Evolutionary conservation across 1,284 basidiomycete species (phyloP), one percentile per base, ranked within the genome.

Genomic region (Cerrena zonata): DNA sequence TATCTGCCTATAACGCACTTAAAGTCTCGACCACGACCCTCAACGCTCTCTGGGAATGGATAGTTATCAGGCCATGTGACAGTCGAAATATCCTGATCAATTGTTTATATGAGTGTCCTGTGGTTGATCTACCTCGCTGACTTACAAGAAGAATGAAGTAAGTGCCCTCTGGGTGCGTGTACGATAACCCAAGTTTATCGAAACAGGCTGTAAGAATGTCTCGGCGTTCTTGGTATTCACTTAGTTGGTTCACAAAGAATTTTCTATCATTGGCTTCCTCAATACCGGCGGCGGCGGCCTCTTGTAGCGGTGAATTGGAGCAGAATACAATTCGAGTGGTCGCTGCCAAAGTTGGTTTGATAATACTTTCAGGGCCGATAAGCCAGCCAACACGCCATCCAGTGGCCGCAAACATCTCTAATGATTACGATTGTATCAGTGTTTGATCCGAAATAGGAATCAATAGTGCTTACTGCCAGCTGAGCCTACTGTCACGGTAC

Each of bases 371-470:
- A 3, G 93, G 91, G 4, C 89, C 96, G 56, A 99, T 86, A 12
- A 94, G 79, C 94, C 94, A 99, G 61, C 95, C 96, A 22, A 99
- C 82, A 51, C 96, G 85, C 95, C 95, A 99, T 22, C 96, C 96
- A 1, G 96, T 99, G 5, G 92, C 92, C 15, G 95, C 91, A 67
- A 99, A 99, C n/a, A 91, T 85, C 75, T 94, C 90, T 92, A 64
- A 50, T 25, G 21, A 26, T 13, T 36, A 27, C 18, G 13, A 15
- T 42, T 42, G 41, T 11, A 19, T 42, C 13, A 5, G 4, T 10
- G 7, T 5, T 22, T 24, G 22, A 23, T 42, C 7, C 24, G 34
- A 34, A 7, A 5, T 42, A 42, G 5, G 5, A 13, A 22, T 22
- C 18, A 72, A n/a, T n/a, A n/a, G n/a, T n/a, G n/a, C 82, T 72